phyloP scores from a whole-genome alignment of 1,139 yeast species.

The Kodamaea sp. region DNA sequence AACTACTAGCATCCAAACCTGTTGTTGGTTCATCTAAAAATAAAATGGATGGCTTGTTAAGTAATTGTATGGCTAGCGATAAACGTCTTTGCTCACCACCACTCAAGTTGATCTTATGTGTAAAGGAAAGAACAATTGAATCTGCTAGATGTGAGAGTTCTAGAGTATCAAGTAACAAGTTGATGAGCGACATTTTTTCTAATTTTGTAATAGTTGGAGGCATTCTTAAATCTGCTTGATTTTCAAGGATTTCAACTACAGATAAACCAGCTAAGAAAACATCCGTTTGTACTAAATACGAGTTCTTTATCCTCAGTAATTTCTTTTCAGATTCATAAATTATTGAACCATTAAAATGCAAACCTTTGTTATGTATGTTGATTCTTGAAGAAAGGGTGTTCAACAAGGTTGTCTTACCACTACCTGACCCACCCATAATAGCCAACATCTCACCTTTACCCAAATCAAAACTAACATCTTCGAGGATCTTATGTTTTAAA shows the following conservation, averaged over 20 bases:
- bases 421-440: slow-evolving; percentile 27
- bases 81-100: slow-evolving; percentile 26
- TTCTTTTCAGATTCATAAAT: slow-evolving; percentile 22
- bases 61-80: slow-evolving; percentile 22
- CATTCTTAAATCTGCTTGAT: slow-evolving; percentile 22
- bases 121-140: slow-evolving; percentile 16
- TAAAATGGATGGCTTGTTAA: slow-evolving; percentile 20
- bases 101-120: slow-evolving; percentile 13
- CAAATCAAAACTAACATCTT: slow-evolving; percentile 20
- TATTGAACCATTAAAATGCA: slow-evolving; percentile 43
- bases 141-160: slow-evolving; percentile 18
- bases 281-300: slow-evolving; percentile 22
- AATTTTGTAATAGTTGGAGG: slow-evolving; percentile 11
- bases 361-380: slow-evolving; percentile 13
- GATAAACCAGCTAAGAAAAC: slow-evolving; percentile 23
- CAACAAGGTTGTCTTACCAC: slow-evolving; percentile 24
- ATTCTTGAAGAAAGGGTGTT: slow-evolving; percentile 22
- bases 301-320: slow-evolving; percentile 15
- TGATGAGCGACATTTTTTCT: slow-evolving; percentile 14
- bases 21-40: slow-evolving; percentile 28
- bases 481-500: slow-evolving; percentile 11
- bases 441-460: slow-evolving; percentile 20
- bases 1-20: slow-evolving; percentile 23
- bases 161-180: slow-evolving; percentile 17
- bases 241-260: slow-evolving; percentile 19